Evolutionary conservation across 1,284 basidiomycete species (phyloP), one percentile per base, ranked within the genome.

Genomic region (Farysia itapuensis): DNA sequence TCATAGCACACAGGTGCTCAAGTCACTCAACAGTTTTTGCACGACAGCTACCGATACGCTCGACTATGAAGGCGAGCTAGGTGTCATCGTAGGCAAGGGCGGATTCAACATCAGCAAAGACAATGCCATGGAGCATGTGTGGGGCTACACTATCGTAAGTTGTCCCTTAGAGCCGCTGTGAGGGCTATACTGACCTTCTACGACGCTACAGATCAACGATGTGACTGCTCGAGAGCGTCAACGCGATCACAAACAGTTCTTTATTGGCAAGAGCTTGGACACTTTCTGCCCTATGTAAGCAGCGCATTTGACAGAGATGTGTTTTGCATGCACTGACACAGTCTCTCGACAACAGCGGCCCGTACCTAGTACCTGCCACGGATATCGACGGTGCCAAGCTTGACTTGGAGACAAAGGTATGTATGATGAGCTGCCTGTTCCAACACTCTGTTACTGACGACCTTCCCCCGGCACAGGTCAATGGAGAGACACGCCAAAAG

Each of bases 161-260:
- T n/a, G n/a, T n/a, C n/a, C n/a, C n/a, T n/a, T n/a, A n/a, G n/a
- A n/a, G n/a, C n/a, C n/a, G n/a, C n/a, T n/a, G n/a, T n/a, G n/a
- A n/a, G n/a, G n/a, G n/a, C n/a, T n/a, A n/a, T n/a, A n/a, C n/a
- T n/a, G n/a, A n/a, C n/a, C n/a, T n/a, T n/a, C n/a, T n/a, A n/a
- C n/a, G n/a, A n/a, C n/a, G n/a, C n/a, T n/a, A n/a, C n/a, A n/a
- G n/a, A 39, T 39, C 20, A 39, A 39, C 37, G 37, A 39, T 29
- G 26, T 39, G 26, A 39, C 37, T 19, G 37, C 37, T 30, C 37
- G 37, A 22, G 37, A 39, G 8, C 24, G 37, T 9, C 37, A 39
- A n/a, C 24, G 37, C n/a, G 37, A 39, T 22, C 37, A 39, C 37
- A 39, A 39, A 28, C 37, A 39, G 19, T 39, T 39, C 18, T 30